A percentile compares a stretch with the other conserved stretches of the same genome.
Evolutionary conservation across 805 yeast species (phyloP).

Genomic region (Kluyveromyces nonfermentans): DNA sequence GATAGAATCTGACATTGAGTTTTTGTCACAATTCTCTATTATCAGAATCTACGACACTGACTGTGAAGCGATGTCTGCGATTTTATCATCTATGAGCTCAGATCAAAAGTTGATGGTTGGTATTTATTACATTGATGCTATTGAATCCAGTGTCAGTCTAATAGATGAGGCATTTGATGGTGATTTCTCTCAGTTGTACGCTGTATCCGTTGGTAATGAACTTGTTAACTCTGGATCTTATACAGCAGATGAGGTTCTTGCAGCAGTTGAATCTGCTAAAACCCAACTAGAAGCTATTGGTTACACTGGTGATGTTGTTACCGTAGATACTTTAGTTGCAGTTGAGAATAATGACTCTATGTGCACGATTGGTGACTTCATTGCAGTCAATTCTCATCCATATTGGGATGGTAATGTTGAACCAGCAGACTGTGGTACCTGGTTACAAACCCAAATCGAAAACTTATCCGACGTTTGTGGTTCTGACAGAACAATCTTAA

Average conservation of each 20-base stretch:
- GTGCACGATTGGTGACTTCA: slow-evolving; percentile 64
- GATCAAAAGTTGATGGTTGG: slow-evolving; percentile 78
- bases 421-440: slow-evolving; percentile 59
- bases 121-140: slow-evolving; percentile 50
- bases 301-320: slow-evolving; percentile 58
- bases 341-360: slow-evolving; percentile 47
- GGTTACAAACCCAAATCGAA: slow-evolving; percentile 47
- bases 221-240: slow-evolving; percentile 52
- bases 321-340: slow-evolving; percentile 72
- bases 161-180: slow-evolving; percentile 39
- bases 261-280: slow-evolving; percentile 52
- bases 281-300: slow-evolving; percentile 49
- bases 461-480: slow-evolving; percentile 44
- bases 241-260: slow-evolving; percentile 43
- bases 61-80: slow-evolving; percentile 51
- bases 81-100: slow-evolving; percentile 49
- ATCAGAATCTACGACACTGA: slow-evolving; percentile 76
- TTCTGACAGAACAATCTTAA: slow-evolving; percentile 35
- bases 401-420: slow-evolving; percentile 54
- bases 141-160: slow-evolving; percentile 45
- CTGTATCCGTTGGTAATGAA: slow-evolving; percentile 72
- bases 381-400: slow-evolving; percentile 73
- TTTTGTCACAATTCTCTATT: slow-evolving; percentile 40
- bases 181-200: slow-evolving; percentile 30
- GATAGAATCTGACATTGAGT: slow-evolving; percentile 45